These are phyloP conservation scores for Achlya hypogyna DNA, from an alignment of 352 stramenopile genomes.

Conservation along the genomic window DNA sequence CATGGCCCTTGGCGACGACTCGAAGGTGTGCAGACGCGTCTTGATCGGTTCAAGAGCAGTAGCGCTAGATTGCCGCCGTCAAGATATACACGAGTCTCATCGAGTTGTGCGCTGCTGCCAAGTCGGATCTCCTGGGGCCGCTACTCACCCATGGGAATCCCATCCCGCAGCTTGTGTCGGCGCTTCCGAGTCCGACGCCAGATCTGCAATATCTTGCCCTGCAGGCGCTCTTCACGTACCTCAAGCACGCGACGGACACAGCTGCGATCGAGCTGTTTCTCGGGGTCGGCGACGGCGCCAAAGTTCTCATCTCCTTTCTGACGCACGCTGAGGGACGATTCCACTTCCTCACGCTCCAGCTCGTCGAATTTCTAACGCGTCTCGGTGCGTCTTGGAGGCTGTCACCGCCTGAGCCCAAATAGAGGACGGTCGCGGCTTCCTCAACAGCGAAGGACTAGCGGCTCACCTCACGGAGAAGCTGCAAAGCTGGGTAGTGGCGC, in stretches of 20 bases:
- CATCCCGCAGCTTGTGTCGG: not conserved
- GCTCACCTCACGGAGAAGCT: not conserved
- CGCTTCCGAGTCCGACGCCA: not conserved
- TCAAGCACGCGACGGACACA: not conserved
- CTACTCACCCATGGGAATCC: conserved; percentile 4
- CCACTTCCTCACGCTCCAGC: not conserved
- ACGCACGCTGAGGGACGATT: not conserved
- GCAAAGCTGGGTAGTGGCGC: not conserved
- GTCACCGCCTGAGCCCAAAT: not conserved
- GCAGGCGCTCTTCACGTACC: not conserved
- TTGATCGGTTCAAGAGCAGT: not conserved
- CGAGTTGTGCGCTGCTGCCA: not conserved
- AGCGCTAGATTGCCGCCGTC: conserved; percentile 1
- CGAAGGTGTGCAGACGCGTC: conserved; percentile 9
- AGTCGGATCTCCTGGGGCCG: not conserved
- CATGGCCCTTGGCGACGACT: conserved; percentile 6
- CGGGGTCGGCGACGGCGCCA: not conserved
- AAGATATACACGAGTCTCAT: conserved; percentile 7
- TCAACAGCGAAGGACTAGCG: not conserved
- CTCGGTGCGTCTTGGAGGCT: not conserved
- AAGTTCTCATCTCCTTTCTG: not conserved
- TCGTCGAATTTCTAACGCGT: not conserved
- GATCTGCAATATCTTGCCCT: conserved; percentile 9
- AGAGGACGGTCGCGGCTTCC: not conserved
- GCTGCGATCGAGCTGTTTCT: not conserved